Percentiles rank a stretch among this genome's conserved stretches.
phyloP scores from a whole-genome alignment of 208 protist genomes.

The Wallacemonas rigidus region DNA sequence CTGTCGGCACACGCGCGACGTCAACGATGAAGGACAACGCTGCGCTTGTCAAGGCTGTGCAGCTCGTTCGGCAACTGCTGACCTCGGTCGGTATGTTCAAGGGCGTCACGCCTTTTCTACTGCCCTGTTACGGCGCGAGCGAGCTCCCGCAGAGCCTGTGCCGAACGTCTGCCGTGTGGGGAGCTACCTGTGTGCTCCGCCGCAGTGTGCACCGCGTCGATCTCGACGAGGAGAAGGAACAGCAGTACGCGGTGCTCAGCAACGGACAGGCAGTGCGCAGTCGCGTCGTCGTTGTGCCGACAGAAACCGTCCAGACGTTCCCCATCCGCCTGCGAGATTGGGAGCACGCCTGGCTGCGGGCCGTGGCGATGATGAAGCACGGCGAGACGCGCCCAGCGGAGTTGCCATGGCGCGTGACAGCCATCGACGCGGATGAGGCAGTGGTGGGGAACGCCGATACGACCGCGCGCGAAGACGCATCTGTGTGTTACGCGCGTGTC shows the following conservation, averaged over 20 bases:
- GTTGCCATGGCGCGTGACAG: slow-evolving; percentile 13
- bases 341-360: slow-evolving; percentile 16
- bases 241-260: slow-evolving; percentile 64
- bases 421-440: background rate
- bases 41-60: slow-evolving; percentile 43
- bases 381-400: slow-evolving; percentile 25
- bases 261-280: slow-evolving; percentile 79
- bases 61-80: slow-evolving; percentile 63
- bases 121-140: slow-evolving; percentile 70
- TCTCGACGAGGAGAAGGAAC: slow-evolving; percentile 30
- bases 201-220: slow-evolving; percentile 53
- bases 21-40: background rate
- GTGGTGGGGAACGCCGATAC: slow-evolving; percentile 5
- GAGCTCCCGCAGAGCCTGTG: slow-evolving; percentile 91
- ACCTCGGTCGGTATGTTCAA: slow-evolving; percentile 80
- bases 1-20: background rate
- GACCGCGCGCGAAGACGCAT: background rate
- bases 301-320: slow-evolving; percentile 20
- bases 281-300: slow-evolving; percentile 57
- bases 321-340: slow-evolving; percentile 19
- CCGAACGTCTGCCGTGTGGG: slow-evolving; percentile 84
- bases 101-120: slow-evolving; percentile 73
- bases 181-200: slow-evolving; percentile 77
- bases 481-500: slow-evolving; percentile 37
- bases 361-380: slow-evolving; percentile 26